Evolutionary conservation across 1,284 basidiomycete species (phyloP).

Genomic region (Rhodotorula sp.): DNA sequence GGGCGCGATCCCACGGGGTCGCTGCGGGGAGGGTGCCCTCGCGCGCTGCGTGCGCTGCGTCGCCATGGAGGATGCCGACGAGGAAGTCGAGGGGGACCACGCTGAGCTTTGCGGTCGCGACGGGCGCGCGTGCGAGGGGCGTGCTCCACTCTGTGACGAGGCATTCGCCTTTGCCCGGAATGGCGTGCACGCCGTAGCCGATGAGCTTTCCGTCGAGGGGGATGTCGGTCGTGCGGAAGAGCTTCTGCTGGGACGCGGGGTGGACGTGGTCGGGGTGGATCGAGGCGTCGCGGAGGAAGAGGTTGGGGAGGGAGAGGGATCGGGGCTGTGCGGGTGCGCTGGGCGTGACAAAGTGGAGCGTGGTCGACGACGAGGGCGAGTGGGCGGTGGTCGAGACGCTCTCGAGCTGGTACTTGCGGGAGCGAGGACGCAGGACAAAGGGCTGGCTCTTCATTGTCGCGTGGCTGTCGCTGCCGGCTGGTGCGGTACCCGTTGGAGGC

Average conservation of each 20-base stretch:
- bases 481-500: background rate
- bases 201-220: conserved; percentile 57
- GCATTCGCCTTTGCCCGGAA: conserved; percentile 46
- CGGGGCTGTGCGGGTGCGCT: background rate
- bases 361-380: conserved; percentile 13
- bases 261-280: conserved; percentile 65
- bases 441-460: conserved; percentile 17
- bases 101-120: conserved; percentile 45
- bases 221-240: conserved; percentile 64
- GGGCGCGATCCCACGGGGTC: conserved; percentile 20
- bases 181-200: conserved; percentile 44
- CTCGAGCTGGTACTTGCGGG: conserved; percentile 31
- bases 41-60: background rate
- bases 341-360: conserved; percentile 47
- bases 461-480: background rate
- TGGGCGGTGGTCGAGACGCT: conserved; percentile 27
- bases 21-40: conserved; percentile 10
- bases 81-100: conserved; percentile 56
- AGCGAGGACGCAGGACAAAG: conserved; percentile 27
- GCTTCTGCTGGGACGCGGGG: conserved; percentile 71
- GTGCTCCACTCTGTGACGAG: conserved; percentile 55
- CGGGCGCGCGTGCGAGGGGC: conserved; percentile 32
- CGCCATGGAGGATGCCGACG: conserved; percentile 3
- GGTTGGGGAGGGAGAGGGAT: conserved; percentile 37
- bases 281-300: conserved; percentile 62